These are phyloP conservation scores for Lecanicillium sp. DNA, from an alignment of 2,329 filamentous ascomycete species.

Conservation along the genomic window DNA sequence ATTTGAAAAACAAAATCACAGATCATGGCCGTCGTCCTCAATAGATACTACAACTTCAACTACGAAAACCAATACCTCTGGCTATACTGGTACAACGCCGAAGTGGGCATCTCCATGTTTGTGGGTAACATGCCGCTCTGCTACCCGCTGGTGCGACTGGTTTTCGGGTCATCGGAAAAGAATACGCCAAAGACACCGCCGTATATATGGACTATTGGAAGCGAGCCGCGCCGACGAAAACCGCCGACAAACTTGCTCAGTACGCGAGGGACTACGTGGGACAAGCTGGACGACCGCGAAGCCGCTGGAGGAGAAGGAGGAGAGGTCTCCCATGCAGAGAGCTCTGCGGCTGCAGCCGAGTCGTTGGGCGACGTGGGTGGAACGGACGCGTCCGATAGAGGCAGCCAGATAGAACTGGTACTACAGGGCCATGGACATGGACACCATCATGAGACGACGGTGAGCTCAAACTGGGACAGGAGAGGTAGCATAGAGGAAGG, in stretches of 20 bases:
- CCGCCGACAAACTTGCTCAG: constrained; percentile 9
- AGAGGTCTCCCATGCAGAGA: no score
- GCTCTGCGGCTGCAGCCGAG: neutral
- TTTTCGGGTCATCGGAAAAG: constrained; percentile 18
- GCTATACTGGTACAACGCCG: constrained; percentile 52
- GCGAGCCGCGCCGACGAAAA: constrained; percentile 8
- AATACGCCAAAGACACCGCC: constrained; percentile 17
- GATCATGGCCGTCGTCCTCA: constrained; percentile 49
- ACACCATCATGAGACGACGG: constrained; percentile 10
- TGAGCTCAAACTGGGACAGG: constrained; percentile 5
- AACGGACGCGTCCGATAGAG: constrained; percentile 10
- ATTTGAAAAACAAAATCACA: constrained; percentile 14
- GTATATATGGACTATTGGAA: constrained; percentile 12
- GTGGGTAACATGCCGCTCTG: constrained; percentile 53
- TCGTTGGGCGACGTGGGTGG: neutral
- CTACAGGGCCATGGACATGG: constrained; percentile 9
- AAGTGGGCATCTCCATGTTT: constrained; percentile 49
- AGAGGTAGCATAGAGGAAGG: neutral
- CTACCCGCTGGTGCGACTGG: constrained; percentile 45
- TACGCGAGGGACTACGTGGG: constrained; percentile 17
- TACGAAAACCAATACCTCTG: constrained; percentile 47
- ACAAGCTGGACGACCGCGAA: constrained; percentile 19
- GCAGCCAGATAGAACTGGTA: constrained; percentile 22
- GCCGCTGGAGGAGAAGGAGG: no score
- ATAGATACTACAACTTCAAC: constrained; percentile 53